A percentile compares a stretch with the other conserved stretches of the same genome.
Conservation (phyloP, 208 protist species). For the Hexamita inflata region DNA sequence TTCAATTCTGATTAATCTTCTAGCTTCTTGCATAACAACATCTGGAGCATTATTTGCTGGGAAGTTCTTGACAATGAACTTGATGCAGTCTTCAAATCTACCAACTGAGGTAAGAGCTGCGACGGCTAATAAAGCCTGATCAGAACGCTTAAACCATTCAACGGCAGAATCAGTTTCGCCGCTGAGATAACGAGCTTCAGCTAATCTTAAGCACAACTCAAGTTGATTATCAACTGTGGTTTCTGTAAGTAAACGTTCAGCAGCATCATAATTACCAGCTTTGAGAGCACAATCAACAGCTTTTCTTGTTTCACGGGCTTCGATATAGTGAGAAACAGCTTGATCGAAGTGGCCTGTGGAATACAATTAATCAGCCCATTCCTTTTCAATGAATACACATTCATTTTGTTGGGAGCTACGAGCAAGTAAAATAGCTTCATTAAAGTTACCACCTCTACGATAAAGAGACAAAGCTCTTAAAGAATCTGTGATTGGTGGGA, state of each 20-base stretch:
- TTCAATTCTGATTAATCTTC: background rate
- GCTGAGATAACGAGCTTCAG: background rate
- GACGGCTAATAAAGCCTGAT: background rate
- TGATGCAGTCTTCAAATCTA: background rate
- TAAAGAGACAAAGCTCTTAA: background rate
- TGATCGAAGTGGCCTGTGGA: constrained; percentile 8
- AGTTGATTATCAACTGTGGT: background rate
- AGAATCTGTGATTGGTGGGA: background rate
- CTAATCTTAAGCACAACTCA: constrained; percentile 6
- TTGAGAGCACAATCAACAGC: background rate
- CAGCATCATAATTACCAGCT: constrained; percentile 11
- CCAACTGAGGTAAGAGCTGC: background rate
- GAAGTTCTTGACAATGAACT: background rate
- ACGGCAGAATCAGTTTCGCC: background rate
- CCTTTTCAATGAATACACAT: constrained; percentile 5
- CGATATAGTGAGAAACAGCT: constrained; percentile 7
- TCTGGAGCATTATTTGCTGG: background rate
- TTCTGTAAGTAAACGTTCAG: background rate
- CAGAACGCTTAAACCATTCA: background rate
- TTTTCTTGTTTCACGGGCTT: background rate
- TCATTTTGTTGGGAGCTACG: background rate
- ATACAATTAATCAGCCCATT: constrained; percentile 10
- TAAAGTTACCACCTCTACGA: background rate
- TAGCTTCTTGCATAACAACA: constrained; percentile 5
- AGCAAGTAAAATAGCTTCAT: constrained; percentile 24